Evolutionary conservation across 345 rosid species (phyloP), one percentile per base, ranked within the genome.

Genomic region (Lumnitzera racemosa): DNA sequence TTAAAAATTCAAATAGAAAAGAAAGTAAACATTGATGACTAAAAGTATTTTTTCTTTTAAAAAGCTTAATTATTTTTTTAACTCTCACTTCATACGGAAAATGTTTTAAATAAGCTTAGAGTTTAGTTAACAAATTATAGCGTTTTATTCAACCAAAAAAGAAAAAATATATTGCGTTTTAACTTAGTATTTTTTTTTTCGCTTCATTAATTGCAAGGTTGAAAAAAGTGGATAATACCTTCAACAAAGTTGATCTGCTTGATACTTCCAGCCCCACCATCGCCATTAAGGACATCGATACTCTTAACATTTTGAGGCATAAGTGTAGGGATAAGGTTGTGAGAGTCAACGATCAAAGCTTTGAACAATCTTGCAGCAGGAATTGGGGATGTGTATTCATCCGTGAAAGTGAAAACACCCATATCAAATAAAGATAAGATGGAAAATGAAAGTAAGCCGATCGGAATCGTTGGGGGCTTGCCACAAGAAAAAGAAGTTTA

Each of bases 231-330:
- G 1, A 5, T 12, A 6, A 49, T 54, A 58, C 79, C 76, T 59
- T 72, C 71, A 10, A 49, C 48, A n/a, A 73, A 70, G 55, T 58
- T 76, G 31, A 65, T 17, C 46, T 67, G 59, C 61, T 56, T 74
- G 61, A 74, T 66, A 61, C 62, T 73, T 55, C 77, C 79, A 1
- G 77, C 68, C 13, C 81, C 81, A n/a, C 81, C 81, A 24, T 76
- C 61, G 3, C 83, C 81, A 64, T 65, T 65, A 25, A 73, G 20
- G 43, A 55, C 36, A 41, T 76, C 71, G 4, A 67, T n/a, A 23
- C 63, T 66, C 52, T 76, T 61, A 20, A 80, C 3, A 23, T 51
- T 55, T 13, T 76, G 71, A 58, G 84, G 81, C 69, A 76, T 9
- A 52, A 74, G 53, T 59, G 61, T 74, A 8, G 75, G 81, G 16